Base-by-base conservation (phyloP, 177 flowering plant genomes). In the Vitis hybrid region DNA sequence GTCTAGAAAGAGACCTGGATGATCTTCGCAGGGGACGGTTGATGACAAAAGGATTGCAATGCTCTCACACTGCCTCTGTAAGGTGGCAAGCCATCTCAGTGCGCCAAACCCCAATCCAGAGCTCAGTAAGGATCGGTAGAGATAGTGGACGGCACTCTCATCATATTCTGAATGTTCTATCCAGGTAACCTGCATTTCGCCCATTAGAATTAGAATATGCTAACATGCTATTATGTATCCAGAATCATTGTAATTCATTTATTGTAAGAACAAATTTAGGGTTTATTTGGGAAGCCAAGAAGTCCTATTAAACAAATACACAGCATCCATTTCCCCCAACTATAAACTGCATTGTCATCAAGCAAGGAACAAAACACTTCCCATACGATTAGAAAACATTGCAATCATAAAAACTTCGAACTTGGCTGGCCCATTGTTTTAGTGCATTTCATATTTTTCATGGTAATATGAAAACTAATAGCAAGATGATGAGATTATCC, bases 151-250 rank as follows among this genome's bases (percentile, higher is more conserved):
- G 1, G 4, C 55, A 73, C 55, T 82, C 61, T 81, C 87, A 65
- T 88, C 85, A 73, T 72, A 86, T 63, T 86, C 88, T 2, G 75
- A 58, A 72, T 88, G 92, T 39, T 86, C 86, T 1, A 88, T 67
- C 89, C 91, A 88, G 0, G 80, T 86, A 18, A 88, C 84, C 91
- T 88, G 80, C 65, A 67, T 18, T 60, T 56, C 11, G 39, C 52
- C 14, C 12, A 21, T 62, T 22, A n/a, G 19, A 50, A 60, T 63
- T 26, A 19, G 31, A 19, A 21, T 64, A 19, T 56, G 57, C 70
- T 15, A 51, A 22, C 48, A 39, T 39, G 48, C 9, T 39, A 5
- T 39, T 39, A 5, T 39, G 48, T 39, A 39, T 39, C 48, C 48
- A 39, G 48, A 39, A 39, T 39, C 48, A 39, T 39, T 39, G 48